These are phyloP conservation scores for Bretschneidera sinensis DNA, from an alignment of 345 rosid genomes.

Conservation along the genomic window DNA sequence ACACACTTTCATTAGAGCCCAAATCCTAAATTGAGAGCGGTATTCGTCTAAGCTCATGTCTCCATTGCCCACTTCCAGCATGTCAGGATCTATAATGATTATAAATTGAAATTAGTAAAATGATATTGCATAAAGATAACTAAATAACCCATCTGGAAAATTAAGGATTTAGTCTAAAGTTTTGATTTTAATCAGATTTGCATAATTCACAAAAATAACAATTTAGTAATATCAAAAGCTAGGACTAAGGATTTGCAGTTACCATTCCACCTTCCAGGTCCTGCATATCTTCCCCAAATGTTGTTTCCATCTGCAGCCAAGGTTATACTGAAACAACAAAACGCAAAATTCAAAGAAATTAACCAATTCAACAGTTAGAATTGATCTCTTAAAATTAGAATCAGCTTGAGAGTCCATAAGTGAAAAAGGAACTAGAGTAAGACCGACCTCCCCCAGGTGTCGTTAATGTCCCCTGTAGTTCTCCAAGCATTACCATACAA, in stretches of 20 bases:
- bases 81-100: constrained; percentile 46
- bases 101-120: constrained; percentile 3
- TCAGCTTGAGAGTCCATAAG: neutral
- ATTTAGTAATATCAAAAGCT: neutral
- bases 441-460: constrained; percentile 42
- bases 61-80: constrained; percentile 67
- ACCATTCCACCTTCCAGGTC: constrained; percentile 69
- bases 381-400: neutral
- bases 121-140: neutral
- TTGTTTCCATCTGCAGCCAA: constrained; percentile 42
- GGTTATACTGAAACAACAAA: constrained; percentile 29
- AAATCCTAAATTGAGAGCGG: constrained; percentile 47
- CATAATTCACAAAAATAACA: neutral
- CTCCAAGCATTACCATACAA: constrained; percentile 51
- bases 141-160: neutral
- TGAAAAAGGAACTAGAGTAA: neutral
- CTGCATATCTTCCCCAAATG: constrained; percentile 50
- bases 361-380: constrained; percentile 10
- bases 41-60: constrained; percentile 53
- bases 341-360: constrained; percentile 6
- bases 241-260: constrained; percentile 2
- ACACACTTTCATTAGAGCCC: constrained; percentile 53
- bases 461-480: constrained; percentile 49
- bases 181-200: neutral
- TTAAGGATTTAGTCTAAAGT: neutral